Evolutionary conservation across 768 basidiomycete genomes (phyloP).

Genomic region (Suillus paluster): DNA sequence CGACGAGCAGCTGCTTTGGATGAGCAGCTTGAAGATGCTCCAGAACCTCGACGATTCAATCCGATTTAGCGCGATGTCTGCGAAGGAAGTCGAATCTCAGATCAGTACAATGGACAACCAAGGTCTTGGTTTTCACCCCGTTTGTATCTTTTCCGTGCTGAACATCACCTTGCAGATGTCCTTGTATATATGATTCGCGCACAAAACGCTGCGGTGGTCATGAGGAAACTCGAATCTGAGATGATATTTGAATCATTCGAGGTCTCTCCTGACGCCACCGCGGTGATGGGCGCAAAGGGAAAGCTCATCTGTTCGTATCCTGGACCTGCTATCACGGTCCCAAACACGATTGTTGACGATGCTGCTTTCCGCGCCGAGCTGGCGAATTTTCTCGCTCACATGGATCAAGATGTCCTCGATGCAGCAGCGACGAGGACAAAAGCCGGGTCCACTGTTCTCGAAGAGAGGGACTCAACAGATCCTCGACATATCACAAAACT

Average conservation of each 20-base stretch:
- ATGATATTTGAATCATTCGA: conserved; percentile 52
- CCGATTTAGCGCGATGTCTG: conserved; percentile 11
- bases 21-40: conserved; percentile 35
- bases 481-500: conserved; percentile 55
- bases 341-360: conserved; percentile 31
- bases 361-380: conserved; percentile 39
- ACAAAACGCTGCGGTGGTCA: conserved; percentile 53
- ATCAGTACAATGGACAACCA: conserved; percentile 23
- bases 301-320: conserved; percentile 53
- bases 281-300: conserved; percentile 43
- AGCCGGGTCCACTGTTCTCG: conserved; percentile 30
- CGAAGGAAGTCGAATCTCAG: conserved; percentile 17
- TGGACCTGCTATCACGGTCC: conserved; percentile 45
- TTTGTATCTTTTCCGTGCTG: neutral
- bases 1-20: conserved; percentile 32
- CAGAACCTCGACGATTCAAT: conserved; percentile 22
- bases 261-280: conserved; percentile 39
- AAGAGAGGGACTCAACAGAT: conserved; percentile 38
- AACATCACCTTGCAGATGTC: conserved; percentile 36
- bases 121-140: conserved; percentile 11
- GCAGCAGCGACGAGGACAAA: conserved; percentile 39
- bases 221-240: conserved; percentile 31
- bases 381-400: conserved; percentile 42
- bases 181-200: conserved; percentile 44
- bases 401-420: conserved; percentile 37